A percentile compares a stretch with the other conserved stretches of the same genome.
phyloP scores from a whole-genome alignment of 23 red algal species.

The Pyropia haitanensis region DNA sequence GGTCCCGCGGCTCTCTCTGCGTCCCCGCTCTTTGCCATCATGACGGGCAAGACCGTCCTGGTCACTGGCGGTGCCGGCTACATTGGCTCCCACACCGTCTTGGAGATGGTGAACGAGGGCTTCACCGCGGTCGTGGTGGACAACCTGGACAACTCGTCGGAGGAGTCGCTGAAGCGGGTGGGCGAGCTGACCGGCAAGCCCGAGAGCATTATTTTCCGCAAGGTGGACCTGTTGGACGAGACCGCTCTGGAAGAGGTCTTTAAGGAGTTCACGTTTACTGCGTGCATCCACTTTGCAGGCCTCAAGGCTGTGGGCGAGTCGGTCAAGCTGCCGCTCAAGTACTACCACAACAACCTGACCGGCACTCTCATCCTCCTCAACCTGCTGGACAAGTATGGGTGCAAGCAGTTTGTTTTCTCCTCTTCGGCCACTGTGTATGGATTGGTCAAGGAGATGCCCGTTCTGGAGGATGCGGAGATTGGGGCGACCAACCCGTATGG shows the following conservation, averaged over 20 bases:
- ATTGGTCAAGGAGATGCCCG: slow-evolving; percentile 78
- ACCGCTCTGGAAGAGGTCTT: slow-evolving; percentile 61
- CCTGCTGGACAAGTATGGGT: slow-evolving; percentile 55
- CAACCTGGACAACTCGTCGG: slow-evolving; percentile 89
- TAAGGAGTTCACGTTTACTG: slow-evolving; percentile 53
- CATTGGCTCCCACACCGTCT: slow-evolving; percentile 96
- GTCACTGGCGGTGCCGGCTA: slow-evolving; percentile 99
- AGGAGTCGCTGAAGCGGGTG: slow-evolving; percentile 85
- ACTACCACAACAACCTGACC: slow-evolving; percentile 96
- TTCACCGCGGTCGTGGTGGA: slow-evolving; percentile 76
- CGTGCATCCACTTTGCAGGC: slow-evolving; percentile 99
- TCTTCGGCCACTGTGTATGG: slow-evolving; percentile 99
- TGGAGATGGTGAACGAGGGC: slow-evolving; percentile 74
- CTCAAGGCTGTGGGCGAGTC: slow-evolving; percentile 97
- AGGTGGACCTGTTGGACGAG: slow-evolving; percentile 78
- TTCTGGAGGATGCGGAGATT: slow-evolving; percentile 68
- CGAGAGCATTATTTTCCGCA: slow-evolving; percentile 66
- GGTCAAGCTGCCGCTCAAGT: slow-evolving; percentile 81
- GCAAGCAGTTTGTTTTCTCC: slow-evolving; percentile 97
- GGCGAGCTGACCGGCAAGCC: slow-evolving; percentile 65
- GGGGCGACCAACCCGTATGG: slow-evolving; percentile 98
- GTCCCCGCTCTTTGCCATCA: too few species aligned
- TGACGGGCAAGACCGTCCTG: slow-evolving; percentile 46
- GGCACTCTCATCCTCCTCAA: slow-evolving; percentile 87
- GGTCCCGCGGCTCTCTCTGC: too few species aligned